Base-by-base conservation (phyloP, 169 alveolate species). In the Theileria annulata region DNA sequence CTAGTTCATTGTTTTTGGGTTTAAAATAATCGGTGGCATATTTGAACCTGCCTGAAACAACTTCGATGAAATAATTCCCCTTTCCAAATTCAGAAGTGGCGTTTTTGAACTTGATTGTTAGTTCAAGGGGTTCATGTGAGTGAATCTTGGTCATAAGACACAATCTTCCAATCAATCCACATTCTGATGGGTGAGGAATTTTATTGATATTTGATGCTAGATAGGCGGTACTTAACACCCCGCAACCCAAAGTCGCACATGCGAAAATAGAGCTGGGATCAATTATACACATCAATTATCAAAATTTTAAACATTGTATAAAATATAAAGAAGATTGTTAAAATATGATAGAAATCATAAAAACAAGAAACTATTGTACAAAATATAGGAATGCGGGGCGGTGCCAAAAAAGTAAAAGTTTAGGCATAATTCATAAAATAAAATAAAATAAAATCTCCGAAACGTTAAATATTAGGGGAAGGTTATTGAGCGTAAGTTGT, bases 111-210 rank as follows among this genome's bases (percentile, higher is more conserved):
- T 90, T 94, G 0, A 88, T 48, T n/a, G 85, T 75, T 35, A 85
- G n/a, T 30, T 90, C 93, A 33, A 90, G 78, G 8, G 91, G 80
- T 15, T 85, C 91, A 59, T 90, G 94, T 54, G 63, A 56, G 54
- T 90, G 94, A 10, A 77, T 10, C 19, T 87, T 87, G 10, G 74
- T 25, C 19, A 84, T 76, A 71, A 87, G 86, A 71, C 77, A 84
- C 5, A 76, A 30, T 59, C 68, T 58, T 17, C 90, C 90, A 3
- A 84, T 84, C 47, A 77, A 84, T 4, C 90, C 85, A 31, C 86
- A 78, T 77, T 84, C 90, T 17, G 90, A 84, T 30, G 87, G 86
- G 35, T 84, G 90, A 27, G 90, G 90, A 27, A 84, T 35, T 71
- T 74, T 76, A 33, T 68, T 6, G 56, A 82, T 30, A 56, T 76